Conservation (phyloP, 1,139 yeast genomes). For the Geotrichum histeridarum region DNA sequence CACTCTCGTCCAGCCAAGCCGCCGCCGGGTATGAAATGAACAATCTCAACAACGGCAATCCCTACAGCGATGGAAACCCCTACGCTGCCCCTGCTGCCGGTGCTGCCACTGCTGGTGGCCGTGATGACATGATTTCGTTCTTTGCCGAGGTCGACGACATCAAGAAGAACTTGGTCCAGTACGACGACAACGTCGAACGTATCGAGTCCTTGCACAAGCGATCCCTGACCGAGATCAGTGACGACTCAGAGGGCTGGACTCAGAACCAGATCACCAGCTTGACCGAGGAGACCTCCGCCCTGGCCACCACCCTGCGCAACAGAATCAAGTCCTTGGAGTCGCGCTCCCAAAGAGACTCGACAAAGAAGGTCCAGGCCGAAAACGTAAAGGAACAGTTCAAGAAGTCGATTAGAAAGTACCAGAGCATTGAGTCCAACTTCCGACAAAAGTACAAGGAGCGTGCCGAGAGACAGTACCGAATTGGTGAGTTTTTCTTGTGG, state of each 20-base stretch:
- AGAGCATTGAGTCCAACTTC: conserved; percentile 81
- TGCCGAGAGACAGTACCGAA: conserved; percentile 88
- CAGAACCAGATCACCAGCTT: conserved; percentile 74
- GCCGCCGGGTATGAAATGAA: conserved; percentile 13
- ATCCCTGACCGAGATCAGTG: conserved; percentile 78
- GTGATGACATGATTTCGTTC: conserved; percentile 63
- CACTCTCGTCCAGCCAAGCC: conserved; percentile 7
- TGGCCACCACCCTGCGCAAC: conserved; percentile 68
- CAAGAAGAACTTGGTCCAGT: conserved; percentile 74
- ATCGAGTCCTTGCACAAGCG: conserved; percentile 79
- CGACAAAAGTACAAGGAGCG: conserved; percentile 79
- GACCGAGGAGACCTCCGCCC: conserved; percentile 70
- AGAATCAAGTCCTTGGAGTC: conserved; percentile 76
- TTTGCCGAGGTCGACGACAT: conserved; percentile 81
- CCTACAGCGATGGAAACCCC: conserved; percentile 6
- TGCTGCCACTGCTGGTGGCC: conserved; percentile 21
- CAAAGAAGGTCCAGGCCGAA: conserved; percentile 87
- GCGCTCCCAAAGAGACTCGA: conserved; percentile 61
- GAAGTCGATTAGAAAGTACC: conserved; percentile 78
- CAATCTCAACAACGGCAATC: conserved; percentile 7
- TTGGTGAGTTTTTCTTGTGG: conserved; percentile 31
- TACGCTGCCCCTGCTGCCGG: conserved; percentile 9
- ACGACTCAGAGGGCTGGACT: conserved; percentile 65
- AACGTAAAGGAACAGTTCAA: conserved; percentile 81
- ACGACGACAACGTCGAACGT: conserved; percentile 69